Percentiles rank a stretch among this genome's conserved stretches.
phyloP scores from a whole-genome alignment of 352 stramenopile genomes.

The Blastocystis sp. region DNA sequence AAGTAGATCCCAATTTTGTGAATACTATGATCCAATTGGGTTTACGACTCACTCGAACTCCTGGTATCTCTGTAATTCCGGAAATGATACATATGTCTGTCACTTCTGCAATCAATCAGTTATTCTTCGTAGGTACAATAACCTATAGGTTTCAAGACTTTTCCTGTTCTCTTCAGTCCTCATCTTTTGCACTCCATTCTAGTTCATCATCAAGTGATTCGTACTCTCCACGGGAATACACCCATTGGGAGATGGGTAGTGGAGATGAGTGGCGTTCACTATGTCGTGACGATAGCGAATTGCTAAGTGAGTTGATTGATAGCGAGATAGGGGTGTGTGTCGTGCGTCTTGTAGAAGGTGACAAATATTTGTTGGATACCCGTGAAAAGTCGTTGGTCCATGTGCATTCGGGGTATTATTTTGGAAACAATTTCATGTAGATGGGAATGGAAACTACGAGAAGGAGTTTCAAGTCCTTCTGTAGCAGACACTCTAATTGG shows the following conservation, averaged over 20 bases:
- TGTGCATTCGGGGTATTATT: neutral
- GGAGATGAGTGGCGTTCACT: neutral
- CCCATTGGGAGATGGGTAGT: neutral
- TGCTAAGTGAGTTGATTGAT: neutral
- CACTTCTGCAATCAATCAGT: neutral
- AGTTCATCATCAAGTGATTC: neutral
- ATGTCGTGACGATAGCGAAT: neutral
- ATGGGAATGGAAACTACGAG: neutral
- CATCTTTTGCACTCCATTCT: neutral
- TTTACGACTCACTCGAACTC: neutral
- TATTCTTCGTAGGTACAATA: neutral
- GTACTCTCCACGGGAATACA: neutral
- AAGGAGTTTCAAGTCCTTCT: neutral
- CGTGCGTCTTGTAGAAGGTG: neutral
- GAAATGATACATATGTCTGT: neutral
- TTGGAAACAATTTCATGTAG: neutral
- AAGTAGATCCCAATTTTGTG: neutral
- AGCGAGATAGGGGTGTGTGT: neutral
- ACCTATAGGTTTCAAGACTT: neutral
- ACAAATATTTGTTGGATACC: conserved; percentile 16
- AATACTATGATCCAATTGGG: neutral
- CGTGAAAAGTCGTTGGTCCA: neutral
- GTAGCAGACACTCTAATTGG: neutral
- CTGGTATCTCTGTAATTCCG: neutral
- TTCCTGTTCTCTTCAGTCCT: neutral